Evolutionary conservation across 2,329 filamentous ascomycete species (phyloP), one percentile per base, ranked within the genome.

Genomic region (Alternaria conjuncta): DNA sequence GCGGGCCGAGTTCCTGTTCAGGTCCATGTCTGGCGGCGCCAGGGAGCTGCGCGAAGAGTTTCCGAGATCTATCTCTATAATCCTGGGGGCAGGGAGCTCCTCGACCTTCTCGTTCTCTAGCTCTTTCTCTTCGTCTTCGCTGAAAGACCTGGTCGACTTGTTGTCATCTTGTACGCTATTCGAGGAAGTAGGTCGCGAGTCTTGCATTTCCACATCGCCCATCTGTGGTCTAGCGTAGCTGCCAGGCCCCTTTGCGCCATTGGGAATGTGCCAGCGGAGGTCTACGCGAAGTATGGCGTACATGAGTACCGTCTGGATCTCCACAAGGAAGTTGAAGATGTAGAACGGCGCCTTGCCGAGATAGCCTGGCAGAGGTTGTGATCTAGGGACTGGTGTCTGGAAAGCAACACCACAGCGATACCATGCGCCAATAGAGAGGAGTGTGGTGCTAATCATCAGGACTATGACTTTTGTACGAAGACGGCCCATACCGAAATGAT

Each of bases 331-430:
- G 81, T 92, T 92, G 82, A 96, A 92, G 74, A 89, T 81, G 82
- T 96, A 97, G 82, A 93, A 97, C 71, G 87, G 88, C 2, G 89
- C 86, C 76, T 90, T 92, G 73, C 83, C 83, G 71, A 93, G 86
- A 76, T 90, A 95, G 86, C 89, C 92, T 6, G 89, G 89, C 2
- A 91, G 88, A 47, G 82, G 60, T 73, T 71, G 4, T 84, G 87
- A 26, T 84, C 85, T 23, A 6, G 79, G 75, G 1, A 80, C 74
- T 1, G 82, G 80, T 1, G 83, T 74, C 59, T 83, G 82, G 78
- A 85, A 93, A 26, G 75, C 81, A 1, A 86, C 87, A 15, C 85
- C 90, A 28, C 87, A 83, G 36, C 92, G 87, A 81, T 93, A 94
- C 15, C 83, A 82, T 3, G 92, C 91, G 26, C 92, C 92, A 11